Conservation (phyloP, 768 basidiomycete genomes). For the Leccinum aurantiacum region DNA sequence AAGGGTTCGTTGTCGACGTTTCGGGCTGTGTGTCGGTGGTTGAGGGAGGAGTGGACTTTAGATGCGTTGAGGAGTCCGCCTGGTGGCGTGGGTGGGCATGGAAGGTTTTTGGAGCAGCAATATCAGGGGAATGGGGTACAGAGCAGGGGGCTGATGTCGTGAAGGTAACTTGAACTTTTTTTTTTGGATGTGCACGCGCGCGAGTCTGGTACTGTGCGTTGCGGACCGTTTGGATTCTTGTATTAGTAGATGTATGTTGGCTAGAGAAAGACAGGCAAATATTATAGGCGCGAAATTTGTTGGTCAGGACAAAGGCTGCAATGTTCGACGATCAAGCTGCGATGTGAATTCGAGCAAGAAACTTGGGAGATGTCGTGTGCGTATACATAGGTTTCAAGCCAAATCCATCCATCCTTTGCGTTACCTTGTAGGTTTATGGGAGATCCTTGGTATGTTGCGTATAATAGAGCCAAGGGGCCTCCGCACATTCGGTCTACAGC, state of each 20-base stretch:
- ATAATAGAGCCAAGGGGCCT: no score
- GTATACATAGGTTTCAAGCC: no score
- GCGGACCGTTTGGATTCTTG: background rate
- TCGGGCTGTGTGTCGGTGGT: conserved; percentile 67
- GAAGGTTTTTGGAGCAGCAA: conserved; percentile 41
- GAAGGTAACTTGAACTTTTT: background rate
- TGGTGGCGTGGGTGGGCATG: conserved; percentile 34
- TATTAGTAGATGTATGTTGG: background rate
- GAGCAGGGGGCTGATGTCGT: conserved; percentile 35
- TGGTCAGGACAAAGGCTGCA: no score
- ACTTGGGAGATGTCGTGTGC: no score
- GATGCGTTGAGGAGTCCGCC: conserved; percentile 34
- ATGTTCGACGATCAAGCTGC: background rate
- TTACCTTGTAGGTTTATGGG: no score
- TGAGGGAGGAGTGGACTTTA: conserved; percentile 68
- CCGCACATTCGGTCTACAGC: background rate
- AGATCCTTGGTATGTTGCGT: no score
- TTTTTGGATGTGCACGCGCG: background rate
- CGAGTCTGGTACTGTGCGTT: conserved; percentile 11
- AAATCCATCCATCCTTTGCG: no score
- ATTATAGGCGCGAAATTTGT: no score
- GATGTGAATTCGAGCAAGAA: background rate
- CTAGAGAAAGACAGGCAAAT: background rate
- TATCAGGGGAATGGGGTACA: background rate
- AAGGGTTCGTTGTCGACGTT: conserved; percentile 91